phyloP scores from a whole-genome alignment of 2,329 filamentous ascomycete species.

The Calonectria hongkongensis region DNA sequence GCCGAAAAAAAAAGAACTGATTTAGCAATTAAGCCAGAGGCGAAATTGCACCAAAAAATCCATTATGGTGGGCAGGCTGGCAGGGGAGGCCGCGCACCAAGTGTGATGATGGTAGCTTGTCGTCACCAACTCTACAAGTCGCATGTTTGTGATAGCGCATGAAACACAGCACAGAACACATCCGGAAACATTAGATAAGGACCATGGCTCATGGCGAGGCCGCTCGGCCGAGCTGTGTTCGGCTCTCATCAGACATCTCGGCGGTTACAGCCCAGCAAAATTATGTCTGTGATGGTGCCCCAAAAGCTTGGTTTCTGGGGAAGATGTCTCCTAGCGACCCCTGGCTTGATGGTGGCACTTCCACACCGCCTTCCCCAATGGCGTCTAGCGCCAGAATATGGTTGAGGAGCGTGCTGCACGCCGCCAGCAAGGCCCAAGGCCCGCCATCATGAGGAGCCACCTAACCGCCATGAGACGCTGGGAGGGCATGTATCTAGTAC shows the following conservation, averaged over 20 bases:
- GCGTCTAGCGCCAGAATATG: conserved; percentile 62
- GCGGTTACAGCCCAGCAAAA: conserved; percentile 49
- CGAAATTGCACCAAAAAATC: conserved; percentile 51
- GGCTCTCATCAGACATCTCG: conserved; percentile 47
- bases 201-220: conserved; percentile 32
- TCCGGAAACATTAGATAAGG: conserved; percentile 47
- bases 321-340: conserved; percentile 52
- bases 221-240: conserved; percentile 54
- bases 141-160: conserved; percentile 45
- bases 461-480: conserved; percentile 41
- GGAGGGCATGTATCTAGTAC: conserved; percentile 51
- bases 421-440: conserved; percentile 48
- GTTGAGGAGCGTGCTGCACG: conserved; percentile 64
- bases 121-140: conserved; percentile 47
- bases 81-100: conserved; percentile 43
- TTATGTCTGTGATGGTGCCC: conserved; percentile 54
- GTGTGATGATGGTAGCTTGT: conserved; percentile 47
- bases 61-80: conserved; percentile 34
- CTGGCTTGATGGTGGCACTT: conserved; percentile 50
- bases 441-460: conserved; percentile 54
- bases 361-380: conserved; percentile 48
- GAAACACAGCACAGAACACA: conserved; percentile 39
- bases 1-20: conserved; percentile 42
- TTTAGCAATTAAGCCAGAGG: conserved; percentile 46
- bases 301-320: conserved; percentile 57